These are phyloP conservation scores for Lithocarpus polystachyus DNA, from an alignment of 306 rosid species.

Conservation along the genomic window DNA sequence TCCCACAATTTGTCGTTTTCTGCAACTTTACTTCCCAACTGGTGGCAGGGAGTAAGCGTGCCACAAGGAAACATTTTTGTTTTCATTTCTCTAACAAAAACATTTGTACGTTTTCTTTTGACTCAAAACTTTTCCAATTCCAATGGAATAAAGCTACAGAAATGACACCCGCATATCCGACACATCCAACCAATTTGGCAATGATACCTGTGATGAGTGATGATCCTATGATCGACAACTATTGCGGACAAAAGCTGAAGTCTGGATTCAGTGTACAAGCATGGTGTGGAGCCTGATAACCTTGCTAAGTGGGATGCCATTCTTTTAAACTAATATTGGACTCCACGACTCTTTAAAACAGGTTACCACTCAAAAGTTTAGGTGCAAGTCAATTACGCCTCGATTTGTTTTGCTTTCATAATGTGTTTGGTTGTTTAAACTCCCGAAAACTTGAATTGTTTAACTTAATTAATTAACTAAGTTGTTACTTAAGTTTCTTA, in stretches of 20 bases:
- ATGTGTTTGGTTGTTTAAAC: no score
- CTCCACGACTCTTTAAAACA: not conserved
- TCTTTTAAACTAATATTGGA: not conserved
- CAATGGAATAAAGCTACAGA: not conserved
- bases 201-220: not conserved
- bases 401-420: no score
- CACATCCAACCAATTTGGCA: not conserved
- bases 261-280: not conserved
- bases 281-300: not conserved
- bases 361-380: no score
- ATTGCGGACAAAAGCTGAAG: not conserved
- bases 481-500: no score
- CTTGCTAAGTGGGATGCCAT: not conserved
- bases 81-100: not conserved
- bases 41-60: not conserved
- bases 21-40: not conserved
- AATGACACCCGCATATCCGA: not conserved
- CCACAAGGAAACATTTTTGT: not conserved
- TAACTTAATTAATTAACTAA: no score
- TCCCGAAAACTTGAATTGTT: no score
- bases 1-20: not conserved
- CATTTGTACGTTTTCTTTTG: not conserved
- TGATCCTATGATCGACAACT: not conserved
- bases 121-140: not conserved
- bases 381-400: not conserved